Evolutionary conservation across 2,329 filamentous ascomycete species (phyloP), one percentile per base, ranked within the genome.

Genomic region (Balansia obtecta): DNA sequence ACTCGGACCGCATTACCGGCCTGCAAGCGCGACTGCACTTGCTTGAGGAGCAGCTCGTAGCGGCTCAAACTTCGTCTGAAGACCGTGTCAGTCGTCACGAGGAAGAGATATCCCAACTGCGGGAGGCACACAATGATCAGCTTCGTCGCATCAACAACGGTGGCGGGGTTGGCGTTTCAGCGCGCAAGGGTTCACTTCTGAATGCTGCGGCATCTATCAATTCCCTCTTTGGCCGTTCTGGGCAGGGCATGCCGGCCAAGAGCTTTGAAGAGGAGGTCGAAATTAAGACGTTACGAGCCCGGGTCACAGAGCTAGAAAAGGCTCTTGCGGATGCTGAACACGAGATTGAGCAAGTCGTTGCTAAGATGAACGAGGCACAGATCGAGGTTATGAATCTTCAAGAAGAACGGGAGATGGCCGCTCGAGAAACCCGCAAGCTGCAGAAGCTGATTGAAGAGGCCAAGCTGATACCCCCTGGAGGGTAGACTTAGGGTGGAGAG

Each of bases 31-130:
- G 83, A 52, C 82, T 98, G 51, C 88, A 86, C 59, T 69, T 72
- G 15, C 80, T 96, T 47, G 93, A 97, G 64, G 90, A 97, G 54
- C 80, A 85, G 58, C 79, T 98, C 20, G 75, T 94, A 49, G 70
- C 80, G 18, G 88, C 91, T 1, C 91, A 97, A 65, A 83, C 88
- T 51, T 79, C 85, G 18, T 91, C 88, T 0, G 93, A 98, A 64
- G 89, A 91, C 46, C 83, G 83, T 39, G 80, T 97, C 51, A 71
- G 79, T 42, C 83, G 82, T 46, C 89, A 96, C 61, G 93, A 97
- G 65, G 88, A 93, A 38, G 89, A 96, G 66, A 77, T 95, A 38
- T 72, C 79, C 16, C 72, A 77, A 20, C 71, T 97, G 50, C 83
- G 85, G 57, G 88, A 94, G 50, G 85, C 80, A 52, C 83, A 93